Base-by-base conservation (phyloP, 495 filamentous ascomycete genomes). In the Podospora pseudocomata region DNA sequence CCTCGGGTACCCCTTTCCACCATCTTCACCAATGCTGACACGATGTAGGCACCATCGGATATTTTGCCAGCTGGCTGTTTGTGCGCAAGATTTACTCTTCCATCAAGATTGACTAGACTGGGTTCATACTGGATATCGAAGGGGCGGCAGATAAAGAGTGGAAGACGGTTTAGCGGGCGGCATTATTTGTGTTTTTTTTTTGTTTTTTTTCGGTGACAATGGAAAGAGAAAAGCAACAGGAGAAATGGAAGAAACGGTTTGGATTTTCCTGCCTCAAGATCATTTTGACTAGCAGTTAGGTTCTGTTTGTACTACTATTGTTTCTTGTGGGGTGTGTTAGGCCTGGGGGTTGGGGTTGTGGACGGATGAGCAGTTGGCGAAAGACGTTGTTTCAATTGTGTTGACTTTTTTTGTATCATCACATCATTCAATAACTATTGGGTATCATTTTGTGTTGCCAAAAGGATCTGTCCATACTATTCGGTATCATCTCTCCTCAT, bases 41-140 rank as follows among this genome's bases (percentile, higher is more conserved):
- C 44, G 60, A 9, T 18, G 74, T 72, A 67, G 94, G 94, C 11
- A 90, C 94, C 0, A 97, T 99, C 76, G 95, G 95, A 63, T 97
- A 94, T 85, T 94, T 97, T 70, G 87, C 94, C 16, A 92, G 91
- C 75, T 97, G 93, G 93, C 82, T 90, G 70, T 99, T 99, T 74
- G 90, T 96, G 63, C 86, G 91, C 67, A 92, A 91, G 77, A 98
- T 99, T 59, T 99, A 99, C 77, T 82, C 88, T 19, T 97, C 93
- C 18, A 96, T 99, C 81, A 99, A 98, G 82, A 90, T 99, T 67
- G 95, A 99, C 70, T 96, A 84, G 66, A 65, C 49, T 60, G 53
- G 3, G 39, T 2, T 2, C 13, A 49, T 49, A 49, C 39, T 2
- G 39, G 39, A 16, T 16, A 16, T 13, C 15, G 39, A 49, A 16